phyloP scores from a whole-genome alignment of 1,284 basidiomycete genomes.

The Heterobasidion annosum region DNA sequence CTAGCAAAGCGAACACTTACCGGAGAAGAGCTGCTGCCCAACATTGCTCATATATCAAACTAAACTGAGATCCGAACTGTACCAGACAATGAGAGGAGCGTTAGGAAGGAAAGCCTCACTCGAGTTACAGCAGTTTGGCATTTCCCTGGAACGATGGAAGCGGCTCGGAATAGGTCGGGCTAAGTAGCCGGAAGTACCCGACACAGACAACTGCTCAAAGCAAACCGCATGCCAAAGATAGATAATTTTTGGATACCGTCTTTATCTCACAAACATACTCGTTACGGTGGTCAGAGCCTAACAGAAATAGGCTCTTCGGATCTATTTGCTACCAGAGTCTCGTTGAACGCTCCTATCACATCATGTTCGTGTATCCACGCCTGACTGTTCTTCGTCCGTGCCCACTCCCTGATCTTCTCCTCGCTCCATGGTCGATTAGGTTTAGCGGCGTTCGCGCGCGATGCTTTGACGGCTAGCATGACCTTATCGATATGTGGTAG shows the following conservation, averaged over 20 bases:
- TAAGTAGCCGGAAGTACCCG: too few species aligned
- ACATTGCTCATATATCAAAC: conserved; percentile 51
- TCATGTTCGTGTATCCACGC: not conserved
- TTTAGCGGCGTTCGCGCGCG: not conserved
- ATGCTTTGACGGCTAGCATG: not conserved
- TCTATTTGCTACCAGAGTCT: not conserved
- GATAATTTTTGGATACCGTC: too few species aligned
- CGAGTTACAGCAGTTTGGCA: too few species aligned
- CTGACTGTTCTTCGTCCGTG: not conserved
- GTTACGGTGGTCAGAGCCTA: too few species aligned
- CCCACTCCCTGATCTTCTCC: not conserved
- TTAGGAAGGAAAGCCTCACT: not conserved
- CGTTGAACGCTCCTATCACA: not conserved
- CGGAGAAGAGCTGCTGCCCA: conserved; percentile 64
- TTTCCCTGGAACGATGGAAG: too few species aligned
- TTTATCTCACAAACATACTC: too few species aligned
- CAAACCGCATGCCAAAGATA: too few species aligned
- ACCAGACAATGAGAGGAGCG: too few species aligned
- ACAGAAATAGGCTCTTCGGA: too few species aligned
- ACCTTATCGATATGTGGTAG: not conserved
- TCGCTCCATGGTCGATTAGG: not conserved
- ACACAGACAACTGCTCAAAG: too few species aligned
- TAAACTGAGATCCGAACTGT: not conserved
- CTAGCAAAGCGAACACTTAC: conserved; percentile 24
- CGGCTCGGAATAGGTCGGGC: too few species aligned